phyloP scores from a whole-genome alignment of 129 eudicot genomes.

The Dittrichia graveolens region DNA sequence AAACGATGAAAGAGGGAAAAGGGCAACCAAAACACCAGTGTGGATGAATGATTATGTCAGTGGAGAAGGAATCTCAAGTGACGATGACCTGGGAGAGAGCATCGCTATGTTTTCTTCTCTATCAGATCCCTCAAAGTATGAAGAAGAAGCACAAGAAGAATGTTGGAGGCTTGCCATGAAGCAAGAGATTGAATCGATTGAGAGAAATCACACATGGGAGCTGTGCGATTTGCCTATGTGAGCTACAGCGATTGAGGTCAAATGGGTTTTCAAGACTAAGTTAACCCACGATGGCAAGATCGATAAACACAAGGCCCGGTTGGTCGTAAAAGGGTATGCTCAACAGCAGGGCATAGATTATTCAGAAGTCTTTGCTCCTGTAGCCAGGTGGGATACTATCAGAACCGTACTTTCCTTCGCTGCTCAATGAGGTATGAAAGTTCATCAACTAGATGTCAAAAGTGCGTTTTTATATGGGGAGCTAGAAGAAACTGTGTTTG shows the following conservation, averaged over 20 bases:
- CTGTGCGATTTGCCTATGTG: not conserved
- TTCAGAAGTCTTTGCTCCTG: not conserved
- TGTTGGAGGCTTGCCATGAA: not conserved
- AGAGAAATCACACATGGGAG: not conserved
- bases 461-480: not conserved
- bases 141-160: not conserved
- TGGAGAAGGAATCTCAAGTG: too few relatives aligned
- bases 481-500: too few relatives aligned
- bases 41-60: too few relatives aligned
- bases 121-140: too few relatives aligned
- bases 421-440: not conserved
- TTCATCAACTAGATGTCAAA: not conserved
- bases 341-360: not conserved
- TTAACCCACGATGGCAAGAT: not conserved
- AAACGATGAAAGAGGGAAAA: too few relatives aligned
- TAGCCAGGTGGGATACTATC: not conserved
- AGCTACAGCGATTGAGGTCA: not conserved
- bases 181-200: not conserved
- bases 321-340: not conserved
- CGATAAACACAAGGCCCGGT: not conserved
- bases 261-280: not conserved
- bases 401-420: not conserved
- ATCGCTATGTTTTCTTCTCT: not conserved
- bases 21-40: too few relatives aligned
- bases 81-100: rapidly evolving